Conservation (phyloP, 106 monocot species). For the Dendrobium huoshanense region DNA sequence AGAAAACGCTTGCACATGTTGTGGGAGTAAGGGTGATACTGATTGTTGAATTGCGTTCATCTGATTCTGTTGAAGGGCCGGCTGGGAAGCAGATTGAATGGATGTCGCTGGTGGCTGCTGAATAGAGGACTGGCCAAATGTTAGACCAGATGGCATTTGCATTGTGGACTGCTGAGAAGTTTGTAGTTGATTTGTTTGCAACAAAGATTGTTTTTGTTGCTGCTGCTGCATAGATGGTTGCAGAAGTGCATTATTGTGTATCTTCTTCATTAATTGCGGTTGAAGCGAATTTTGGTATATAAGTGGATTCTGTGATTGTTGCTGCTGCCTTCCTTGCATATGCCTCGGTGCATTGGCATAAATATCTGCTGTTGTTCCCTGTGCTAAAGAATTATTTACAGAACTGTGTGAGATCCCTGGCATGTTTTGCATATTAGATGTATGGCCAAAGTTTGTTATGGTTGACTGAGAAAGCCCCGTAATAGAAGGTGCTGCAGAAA, state of each 20-base stretch:
- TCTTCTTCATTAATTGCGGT: constrained; percentile 37
- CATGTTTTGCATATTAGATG: constrained; percentile 51
- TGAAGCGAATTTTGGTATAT: constrained; percentile 53
- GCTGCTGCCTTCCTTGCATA: constrained; percentile 46
- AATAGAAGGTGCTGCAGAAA: constrained; percentile 38
- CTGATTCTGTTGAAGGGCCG: constrained; percentile 52
- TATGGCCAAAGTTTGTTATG: constrained; percentile 35
- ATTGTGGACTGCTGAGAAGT: constrained; percentile 44
- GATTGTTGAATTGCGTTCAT: constrained; percentile 54
- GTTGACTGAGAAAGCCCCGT: constrained; percentile 46
- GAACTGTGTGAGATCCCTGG: constrained; percentile 36
- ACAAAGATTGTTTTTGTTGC: constrained; percentile 38
- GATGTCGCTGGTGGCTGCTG: constrained; percentile 45
- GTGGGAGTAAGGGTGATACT: constrained; percentile 37
- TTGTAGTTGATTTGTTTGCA: constrained; percentile 45
- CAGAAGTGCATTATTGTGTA: constrained; percentile 36
- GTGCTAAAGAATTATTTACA: constrained; percentile 33
- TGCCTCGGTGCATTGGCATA: constrained; percentile 65
- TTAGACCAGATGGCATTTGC: constrained; percentile 59
- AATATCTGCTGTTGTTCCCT: constrained; percentile 33
- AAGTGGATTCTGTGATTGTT: constrained; percentile 43
- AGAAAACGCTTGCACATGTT: constrained; percentile 35
- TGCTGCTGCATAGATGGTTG: constrained; percentile 27
- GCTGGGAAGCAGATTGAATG: constrained; percentile 35
- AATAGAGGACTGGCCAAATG: constrained; percentile 39